phyloP scores from a whole-genome alignment of 2,329 filamentous ascomycete species.

The Cercospora nicotianae region DNA sequence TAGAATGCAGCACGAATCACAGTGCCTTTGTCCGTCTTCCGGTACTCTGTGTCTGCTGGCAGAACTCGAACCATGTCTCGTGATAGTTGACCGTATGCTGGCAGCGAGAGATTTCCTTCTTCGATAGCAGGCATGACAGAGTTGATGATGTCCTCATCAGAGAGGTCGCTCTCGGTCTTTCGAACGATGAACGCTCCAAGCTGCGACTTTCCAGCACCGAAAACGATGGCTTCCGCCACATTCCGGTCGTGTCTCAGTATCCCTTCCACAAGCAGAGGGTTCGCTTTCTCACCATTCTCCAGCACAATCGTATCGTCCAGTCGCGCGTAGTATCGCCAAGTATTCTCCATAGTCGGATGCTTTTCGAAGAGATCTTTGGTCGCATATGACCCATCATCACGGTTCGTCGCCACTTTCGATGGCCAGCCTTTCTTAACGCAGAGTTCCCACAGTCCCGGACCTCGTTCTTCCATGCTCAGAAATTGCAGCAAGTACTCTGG shows the following conservation, averaged over 20 bases:
- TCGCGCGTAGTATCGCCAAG: slow-evolving; percentile 51
- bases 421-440: slow-evolving; percentile 39
- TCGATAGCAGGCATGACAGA: slow-evolving; percentile 53
- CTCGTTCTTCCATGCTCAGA: slow-evolving; percentile 35
- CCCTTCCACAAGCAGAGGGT: slow-evolving; percentile 54
- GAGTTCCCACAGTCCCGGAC: slow-evolving; percentile 42
- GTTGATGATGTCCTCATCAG: slow-evolving; percentile 50
- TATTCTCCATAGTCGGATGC: slow-evolving; percentile 44
- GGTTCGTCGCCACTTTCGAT: slow-evolving; percentile 44
- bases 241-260: slow-evolving; percentile 54
- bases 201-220: slow-evolving; percentile 55
- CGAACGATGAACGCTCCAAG: slow-evolving; percentile 56
- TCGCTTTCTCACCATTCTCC: slow-evolving; percentile 53
- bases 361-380: slow-evolving; percentile 32
- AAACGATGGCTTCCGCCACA: slow-evolving; percentile 59
- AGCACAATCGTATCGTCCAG: slow-evolving; percentile 51
- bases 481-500: slow-evolving; percentile 28
- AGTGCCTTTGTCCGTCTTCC: slow-evolving; percentile 59
- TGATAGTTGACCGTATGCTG: slow-evolving; percentile 56
- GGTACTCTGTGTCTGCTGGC: slow-evolving; percentile 48
- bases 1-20: slow-evolving; percentile 57
- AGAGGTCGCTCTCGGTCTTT: slow-evolving; percentile 48
- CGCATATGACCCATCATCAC: slow-evolving; percentile 44
- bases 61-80: slow-evolving; percentile 56
- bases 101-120: slow-evolving; percentile 52